These are phyloP conservation scores for Boletus reticuloceps DNA, from an alignment of 768 basidiomycete genomes.

Conservation along the genomic window DNA sequence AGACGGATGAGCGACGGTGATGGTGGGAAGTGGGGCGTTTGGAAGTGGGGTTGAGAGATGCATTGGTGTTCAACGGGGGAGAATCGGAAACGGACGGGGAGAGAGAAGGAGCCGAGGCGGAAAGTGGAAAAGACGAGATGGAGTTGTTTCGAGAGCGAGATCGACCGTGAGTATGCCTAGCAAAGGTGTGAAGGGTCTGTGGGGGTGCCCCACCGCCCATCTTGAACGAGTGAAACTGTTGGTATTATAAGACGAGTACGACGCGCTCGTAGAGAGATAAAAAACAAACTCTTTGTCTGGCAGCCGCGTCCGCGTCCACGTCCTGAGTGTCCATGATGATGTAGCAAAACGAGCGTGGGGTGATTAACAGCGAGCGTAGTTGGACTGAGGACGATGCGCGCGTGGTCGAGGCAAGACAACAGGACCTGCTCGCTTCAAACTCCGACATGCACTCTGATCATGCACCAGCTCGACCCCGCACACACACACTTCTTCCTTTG, in stretches of 20 bases:
- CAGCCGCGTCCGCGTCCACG: slow-evolving; percentile 33
- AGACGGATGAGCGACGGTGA: slow-evolving; percentile 81
- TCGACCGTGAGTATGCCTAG: slow-evolving; percentile 37
- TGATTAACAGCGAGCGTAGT: slow-evolving; percentile 7
- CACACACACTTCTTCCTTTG: slow-evolving; percentile 71
- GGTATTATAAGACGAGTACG: neutral
- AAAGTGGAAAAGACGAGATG: slow-evolving; percentile 26
- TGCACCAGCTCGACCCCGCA: slow-evolving; percentile 35
- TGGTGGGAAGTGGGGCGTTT: slow-evolving; percentile 78
- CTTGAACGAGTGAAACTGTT: slow-evolving; percentile 71
- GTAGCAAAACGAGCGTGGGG: slow-evolving; percentile 21
- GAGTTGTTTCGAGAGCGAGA: slow-evolving; percentile 70
- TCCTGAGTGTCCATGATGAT: slow-evolving; percentile 22
- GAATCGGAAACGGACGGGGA: slow-evolving; percentile 38
- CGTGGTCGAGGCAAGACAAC: too few species aligned
- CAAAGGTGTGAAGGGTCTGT: slow-evolving; percentile 38
- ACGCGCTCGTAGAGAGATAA: neutral
- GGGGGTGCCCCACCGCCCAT: slow-evolving; percentile 45
- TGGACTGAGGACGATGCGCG: neutral
- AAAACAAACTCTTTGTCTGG: slow-evolving; percentile 40
- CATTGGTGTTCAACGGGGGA: slow-evolving; percentile 22
- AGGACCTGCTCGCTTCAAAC: slow-evolving; percentile 10
- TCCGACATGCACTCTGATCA: slow-evolving; percentile 20
- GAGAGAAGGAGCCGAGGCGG: slow-evolving; percentile 27
- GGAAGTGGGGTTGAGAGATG: slow-evolving; percentile 19